Evolutionary conservation across 257 asterid species (phyloP).

Genomic region (Echium plantagineum): DNA sequence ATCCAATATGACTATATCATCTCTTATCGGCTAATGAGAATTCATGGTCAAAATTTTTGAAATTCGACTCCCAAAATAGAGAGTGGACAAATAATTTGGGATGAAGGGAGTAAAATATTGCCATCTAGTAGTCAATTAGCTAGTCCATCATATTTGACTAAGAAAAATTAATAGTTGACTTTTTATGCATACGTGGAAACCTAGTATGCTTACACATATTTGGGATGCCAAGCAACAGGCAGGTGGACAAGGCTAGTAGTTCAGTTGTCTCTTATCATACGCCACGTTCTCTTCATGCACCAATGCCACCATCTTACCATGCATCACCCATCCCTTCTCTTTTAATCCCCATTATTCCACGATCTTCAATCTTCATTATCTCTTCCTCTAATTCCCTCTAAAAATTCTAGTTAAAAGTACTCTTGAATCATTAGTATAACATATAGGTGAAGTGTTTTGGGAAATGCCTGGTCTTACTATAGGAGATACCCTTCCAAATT

Average conservation of each 20-base stretch:
- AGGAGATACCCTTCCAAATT: slow-evolving; percentile 69
- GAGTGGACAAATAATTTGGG: too few species aligned
- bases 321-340: slow-evolving; percentile 2
- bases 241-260: not conserved
- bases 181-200: not conserved
- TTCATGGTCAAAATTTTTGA: too few species aligned
- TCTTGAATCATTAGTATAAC: not conserved
- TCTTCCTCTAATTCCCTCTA: too few species aligned
- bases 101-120: too few species aligned
- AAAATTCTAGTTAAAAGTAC: too few species aligned
- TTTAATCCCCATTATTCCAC: not conserved
- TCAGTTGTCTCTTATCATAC: not conserved
- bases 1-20: too few species aligned
- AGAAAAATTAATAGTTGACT: too few species aligned
- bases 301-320: slow-evolving; percentile 23
- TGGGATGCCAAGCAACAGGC: too few species aligned
- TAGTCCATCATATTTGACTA: not conserved
- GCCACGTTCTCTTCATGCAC: slow-evolving; percentile 6
- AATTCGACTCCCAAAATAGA: too few species aligned
- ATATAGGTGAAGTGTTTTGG: not conserved
- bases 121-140: not conserved
- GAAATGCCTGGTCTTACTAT: slow-evolving; percentile 81
- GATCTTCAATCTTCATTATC: too few species aligned
- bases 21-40: too few species aligned
- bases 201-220: not conserved